Conservation (phyloP, 139 green algal genomes). For the Coelastrella sp. region DNA sequence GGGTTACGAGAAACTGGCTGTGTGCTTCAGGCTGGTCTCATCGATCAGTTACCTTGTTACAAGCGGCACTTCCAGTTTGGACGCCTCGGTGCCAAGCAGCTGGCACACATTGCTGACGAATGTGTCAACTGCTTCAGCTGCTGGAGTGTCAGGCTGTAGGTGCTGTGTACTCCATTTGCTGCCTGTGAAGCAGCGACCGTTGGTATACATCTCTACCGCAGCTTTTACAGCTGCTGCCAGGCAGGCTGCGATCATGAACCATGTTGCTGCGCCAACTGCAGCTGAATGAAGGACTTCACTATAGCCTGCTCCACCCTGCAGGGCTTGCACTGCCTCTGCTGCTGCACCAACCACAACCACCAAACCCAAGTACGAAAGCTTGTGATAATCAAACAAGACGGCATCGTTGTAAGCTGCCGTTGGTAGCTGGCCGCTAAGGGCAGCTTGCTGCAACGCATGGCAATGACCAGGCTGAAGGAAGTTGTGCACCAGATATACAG, state of each 20-base stretch:
- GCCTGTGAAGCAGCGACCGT: conserved; percentile 29
- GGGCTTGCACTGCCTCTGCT: neutral
- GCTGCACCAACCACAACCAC: conserved; percentile 2
- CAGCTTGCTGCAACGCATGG: conserved; percentile 31
- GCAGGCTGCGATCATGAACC: neutral
- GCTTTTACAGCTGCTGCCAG: conserved; percentile 3
- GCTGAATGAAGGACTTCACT: neutral
- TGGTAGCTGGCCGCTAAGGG: neutral
- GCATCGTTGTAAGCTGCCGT: conserved; percentile 33
- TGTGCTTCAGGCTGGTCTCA: too few species aligned
- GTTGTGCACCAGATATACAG: conserved; percentile 35
- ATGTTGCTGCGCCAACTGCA: conserved; percentile 4
- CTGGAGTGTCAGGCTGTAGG: neutral
- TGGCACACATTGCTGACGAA: neutral
- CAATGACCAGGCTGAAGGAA: conserved; percentile 15
- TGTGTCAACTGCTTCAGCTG: conserved; percentile 10
- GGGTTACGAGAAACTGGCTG: too few species aligned
- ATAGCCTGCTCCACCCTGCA: neutral
- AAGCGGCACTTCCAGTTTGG: neutral
- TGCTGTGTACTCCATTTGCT: conserved; percentile 24
- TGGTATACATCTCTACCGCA: neutral
- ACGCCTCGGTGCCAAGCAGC: neutral
- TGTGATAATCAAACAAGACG: conserved; percentile 35
- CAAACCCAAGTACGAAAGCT: neutral
- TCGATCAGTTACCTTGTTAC: conserved; percentile 8